A percentile compares a stretch with the other conserved stretches of the same genome.
phyloP scores from a whole-genome alignment of 768 basidiomycete species.

The Hericium coralloides region DNA sequence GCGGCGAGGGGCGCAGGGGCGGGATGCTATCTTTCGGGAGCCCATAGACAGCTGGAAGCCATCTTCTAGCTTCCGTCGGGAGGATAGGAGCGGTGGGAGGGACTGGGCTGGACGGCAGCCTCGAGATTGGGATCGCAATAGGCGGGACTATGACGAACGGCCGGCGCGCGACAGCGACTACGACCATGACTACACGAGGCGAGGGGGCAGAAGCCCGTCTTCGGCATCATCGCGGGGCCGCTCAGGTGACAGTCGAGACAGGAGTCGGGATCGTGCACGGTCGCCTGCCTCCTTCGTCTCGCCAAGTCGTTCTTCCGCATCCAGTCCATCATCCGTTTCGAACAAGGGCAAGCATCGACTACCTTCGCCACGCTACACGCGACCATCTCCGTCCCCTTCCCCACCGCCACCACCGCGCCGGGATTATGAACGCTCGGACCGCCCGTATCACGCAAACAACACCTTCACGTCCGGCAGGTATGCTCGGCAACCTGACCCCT shows the following conservation, averaged over 20 bases:
- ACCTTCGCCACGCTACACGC: slow-evolving; percentile 15
- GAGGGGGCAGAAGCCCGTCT: not conserved
- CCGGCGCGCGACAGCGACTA: slow-evolving; percentile 16
- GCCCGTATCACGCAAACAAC: not conserved
- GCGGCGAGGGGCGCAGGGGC: not conserved
- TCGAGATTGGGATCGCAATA: slow-evolving; percentile 35
- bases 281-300: slow-evolving; percentile 19
- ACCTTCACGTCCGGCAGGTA: slow-evolving; percentile 1
- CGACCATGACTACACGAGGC: slow-evolving; percentile 18
- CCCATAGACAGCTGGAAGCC: not conserved
- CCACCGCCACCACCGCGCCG: not conserved
- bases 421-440: not conserved
- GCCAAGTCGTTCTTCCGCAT: slow-evolving; percentile 20
- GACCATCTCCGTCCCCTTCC: not conserved
- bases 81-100: not conserved
- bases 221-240: not conserved
- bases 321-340: slow-evolving; percentile 10
- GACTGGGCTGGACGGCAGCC: not conserved
- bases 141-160: slow-evolving; percentile 29
- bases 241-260: not conserved
- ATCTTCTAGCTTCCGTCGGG: not conserved
- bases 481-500: slow-evolving; percentile 3
- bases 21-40: not conserved
- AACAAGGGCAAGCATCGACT: slow-evolving; percentile 22
- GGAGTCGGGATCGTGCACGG: slow-evolving; percentile 4